Percentiles rank a stretch among this genome's conserved stretches.
phyloP scores from a whole-genome alignment of 1,139 yeast genomes.

The Blastobotrys apis region DNA sequence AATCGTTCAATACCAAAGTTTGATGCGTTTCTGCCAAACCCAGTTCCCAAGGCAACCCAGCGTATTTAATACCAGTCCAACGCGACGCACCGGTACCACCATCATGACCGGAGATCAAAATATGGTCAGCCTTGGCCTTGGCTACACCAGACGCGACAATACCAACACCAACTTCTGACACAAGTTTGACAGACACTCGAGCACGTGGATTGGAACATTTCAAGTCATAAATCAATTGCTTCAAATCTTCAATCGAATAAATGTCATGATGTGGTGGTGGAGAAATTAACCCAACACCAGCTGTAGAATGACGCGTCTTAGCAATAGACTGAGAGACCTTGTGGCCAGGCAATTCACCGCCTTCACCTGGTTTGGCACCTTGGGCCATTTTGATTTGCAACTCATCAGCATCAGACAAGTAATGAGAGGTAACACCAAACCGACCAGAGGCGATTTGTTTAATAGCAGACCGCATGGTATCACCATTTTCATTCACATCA shows the following conservation, averaged over 20 bases:
- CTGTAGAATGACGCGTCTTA: constrained; percentile 93
- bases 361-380: constrained; percentile 99
- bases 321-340: constrained; percentile 88
- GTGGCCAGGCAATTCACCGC: constrained; percentile 97
- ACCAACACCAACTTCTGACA: constrained; percentile 98
- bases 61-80: constrained; percentile 94
- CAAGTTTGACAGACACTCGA: constrained; percentile 91
- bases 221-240: constrained; percentile 92
- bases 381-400: constrained; percentile 98
- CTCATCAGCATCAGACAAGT: constrained; percentile 94
- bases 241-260: constrained; percentile 95
- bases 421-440: constrained; percentile 95
- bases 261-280: constrained; percentile 99
- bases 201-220: constrained; percentile 97
- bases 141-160: constrained; percentile 99
- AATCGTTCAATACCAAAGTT: constrained; percentile 89
- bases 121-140: constrained; percentile 96
- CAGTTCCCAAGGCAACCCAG: constrained; percentile 98
- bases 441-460: constrained; percentile 98
- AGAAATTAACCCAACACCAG: constrained; percentile 93
- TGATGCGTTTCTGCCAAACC: constrained; percentile 98
- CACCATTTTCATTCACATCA: constrained; percentile 74
- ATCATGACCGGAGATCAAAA: constrained; percentile 93
- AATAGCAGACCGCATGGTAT: constrained; percentile 96
- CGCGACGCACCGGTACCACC: constrained; percentile 99